Evolutionary conservation across 164 flowering plant species (phyloP).

Genomic region (Sedum album): DNA sequence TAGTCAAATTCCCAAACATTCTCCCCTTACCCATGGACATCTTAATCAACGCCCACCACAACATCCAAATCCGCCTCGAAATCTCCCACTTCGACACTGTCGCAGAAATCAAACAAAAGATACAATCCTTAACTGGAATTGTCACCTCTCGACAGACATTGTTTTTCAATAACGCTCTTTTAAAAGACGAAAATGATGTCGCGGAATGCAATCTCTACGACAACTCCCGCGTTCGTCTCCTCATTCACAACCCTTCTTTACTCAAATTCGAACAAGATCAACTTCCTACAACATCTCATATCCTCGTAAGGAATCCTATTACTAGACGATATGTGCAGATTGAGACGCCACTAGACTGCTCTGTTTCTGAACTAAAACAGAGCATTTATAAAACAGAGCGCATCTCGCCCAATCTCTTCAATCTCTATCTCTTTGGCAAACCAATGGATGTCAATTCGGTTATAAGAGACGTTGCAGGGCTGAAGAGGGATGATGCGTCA

Average conservation of each 20-base stretch:
- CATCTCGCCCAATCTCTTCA: neutral
- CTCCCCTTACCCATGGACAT: neutral
- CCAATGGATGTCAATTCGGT: neutral
- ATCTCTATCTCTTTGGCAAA: neutral
- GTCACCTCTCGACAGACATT: constrained; percentile 52
- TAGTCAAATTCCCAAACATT: neutral
- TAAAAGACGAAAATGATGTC: constrained; percentile 41
- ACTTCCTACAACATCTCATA: neutral
- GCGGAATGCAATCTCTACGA: constrained; percentile 40
- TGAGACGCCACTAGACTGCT: neutral
- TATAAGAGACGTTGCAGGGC: neutral
- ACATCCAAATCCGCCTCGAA: constrained; percentile 24
- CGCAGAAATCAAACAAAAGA: constrained; percentile 62
- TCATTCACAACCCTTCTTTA: constrained; percentile 21
- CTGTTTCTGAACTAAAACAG: neutral
- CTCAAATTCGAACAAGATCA: neutral
- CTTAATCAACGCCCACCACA: constrained; percentile 6
- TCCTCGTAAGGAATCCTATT: constrained; percentile 11
- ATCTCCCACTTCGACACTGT: constrained; percentile 72
- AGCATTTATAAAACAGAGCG: neutral
- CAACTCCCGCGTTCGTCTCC: constrained; percentile 40
- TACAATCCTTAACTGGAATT: constrained; percentile 46
- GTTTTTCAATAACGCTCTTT: constrained; percentile 41
- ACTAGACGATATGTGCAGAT: neutral
- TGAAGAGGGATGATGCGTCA: neutral